phyloP scores from a whole-genome alignment of 768 basidiomycete species.

The Leucocoprinus leucothites region DNA sequence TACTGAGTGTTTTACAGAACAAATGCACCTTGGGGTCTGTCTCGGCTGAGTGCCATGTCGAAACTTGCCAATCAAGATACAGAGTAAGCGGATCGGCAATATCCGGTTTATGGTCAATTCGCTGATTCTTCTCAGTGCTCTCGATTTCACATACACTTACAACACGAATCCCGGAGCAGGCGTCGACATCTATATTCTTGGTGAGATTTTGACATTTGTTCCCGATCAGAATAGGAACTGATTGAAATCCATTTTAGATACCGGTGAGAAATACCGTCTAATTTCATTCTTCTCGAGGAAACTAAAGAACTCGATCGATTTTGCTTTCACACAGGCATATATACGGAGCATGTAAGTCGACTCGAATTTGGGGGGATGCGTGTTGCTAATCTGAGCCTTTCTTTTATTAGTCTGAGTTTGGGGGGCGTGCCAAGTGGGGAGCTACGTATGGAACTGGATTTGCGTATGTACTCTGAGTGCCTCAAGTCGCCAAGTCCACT shows the following conservation, averaged over 20 bases:
- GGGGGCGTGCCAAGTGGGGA: conserved; percentile 37
- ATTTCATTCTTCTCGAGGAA: not conserved
- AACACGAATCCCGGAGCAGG: conserved; percentile 17
- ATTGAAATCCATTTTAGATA: conserved; percentile 16
- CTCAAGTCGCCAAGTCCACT: not conserved
- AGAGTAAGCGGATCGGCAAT: not conserved
- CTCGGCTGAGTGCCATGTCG: conserved; percentile 20
- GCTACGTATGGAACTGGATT: conserved; percentile 26
- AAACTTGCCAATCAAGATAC: conserved; percentile 15
- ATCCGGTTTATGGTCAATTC: not conserved
- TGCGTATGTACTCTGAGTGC: not conserved
- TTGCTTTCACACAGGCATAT: conserved; percentile 18
- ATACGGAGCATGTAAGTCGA: conserved; percentile 18
- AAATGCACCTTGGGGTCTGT: conserved; percentile 31
- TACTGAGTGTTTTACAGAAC: conserved; percentile 19
- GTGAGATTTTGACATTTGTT: conserved; percentile 16
- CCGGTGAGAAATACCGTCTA: conserved; percentile 16
- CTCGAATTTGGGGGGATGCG: not conserved
- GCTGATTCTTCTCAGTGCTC: conserved; percentile 1
- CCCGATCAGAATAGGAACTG: not conserved
- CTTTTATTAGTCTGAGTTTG: conserved; percentile 24
- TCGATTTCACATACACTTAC: conserved; percentile 21
- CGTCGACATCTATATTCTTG: conserved; percentile 38
- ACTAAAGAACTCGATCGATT: not conserved
- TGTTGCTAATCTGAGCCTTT: not conserved